Evolutionary conservation across 208 protist genomes (phyloP).

Genomic region (Acanthamoeba sp.): DNA sequence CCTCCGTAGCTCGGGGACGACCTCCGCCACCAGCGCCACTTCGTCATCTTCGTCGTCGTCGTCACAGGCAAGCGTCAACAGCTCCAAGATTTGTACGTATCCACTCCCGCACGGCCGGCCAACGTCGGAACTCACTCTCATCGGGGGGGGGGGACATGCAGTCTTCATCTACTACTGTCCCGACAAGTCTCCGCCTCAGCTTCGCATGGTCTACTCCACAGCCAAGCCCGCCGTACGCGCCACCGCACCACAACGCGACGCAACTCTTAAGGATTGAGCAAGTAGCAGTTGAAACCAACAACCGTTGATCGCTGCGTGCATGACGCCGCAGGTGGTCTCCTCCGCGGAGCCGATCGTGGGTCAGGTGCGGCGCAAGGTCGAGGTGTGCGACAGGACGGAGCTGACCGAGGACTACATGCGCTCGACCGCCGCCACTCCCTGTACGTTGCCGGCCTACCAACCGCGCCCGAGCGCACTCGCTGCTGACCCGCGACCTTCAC

Average conservation of each 20-base stretch:
- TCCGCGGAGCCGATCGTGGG: conserved; percentile 38
- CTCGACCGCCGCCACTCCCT: neutral
- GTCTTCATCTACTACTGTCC: conserved; percentile 72
- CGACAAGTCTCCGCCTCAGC: conserved; percentile 34
- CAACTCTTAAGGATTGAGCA: too few species aligned
- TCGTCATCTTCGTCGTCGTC: neutral
- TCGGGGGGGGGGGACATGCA: neutral
- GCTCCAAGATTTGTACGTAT: conserved; percentile 40
- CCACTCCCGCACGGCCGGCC: neutral
- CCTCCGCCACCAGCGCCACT: neutral
- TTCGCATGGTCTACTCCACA: conserved; percentile 71
- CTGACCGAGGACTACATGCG: conserved; percentile 55
- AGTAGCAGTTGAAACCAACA: neutral
- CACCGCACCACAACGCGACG: neutral
- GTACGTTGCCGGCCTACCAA: neutral
- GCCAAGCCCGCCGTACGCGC: conserved; percentile 53
- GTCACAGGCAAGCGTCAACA: neutral
- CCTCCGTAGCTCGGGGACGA: neutral
- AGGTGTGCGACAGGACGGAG: conserved; percentile 43
- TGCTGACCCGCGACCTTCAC: neutral
- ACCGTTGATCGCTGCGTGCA: neutral
- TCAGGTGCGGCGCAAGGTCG: neutral
- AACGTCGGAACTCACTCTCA: too few species aligned
- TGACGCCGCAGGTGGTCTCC: neutral
- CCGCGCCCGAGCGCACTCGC: too few species aligned